Evolutionary conservation across 1,139 yeast genomes (phyloP).

Genomic region (Pichia sp.): DNA sequence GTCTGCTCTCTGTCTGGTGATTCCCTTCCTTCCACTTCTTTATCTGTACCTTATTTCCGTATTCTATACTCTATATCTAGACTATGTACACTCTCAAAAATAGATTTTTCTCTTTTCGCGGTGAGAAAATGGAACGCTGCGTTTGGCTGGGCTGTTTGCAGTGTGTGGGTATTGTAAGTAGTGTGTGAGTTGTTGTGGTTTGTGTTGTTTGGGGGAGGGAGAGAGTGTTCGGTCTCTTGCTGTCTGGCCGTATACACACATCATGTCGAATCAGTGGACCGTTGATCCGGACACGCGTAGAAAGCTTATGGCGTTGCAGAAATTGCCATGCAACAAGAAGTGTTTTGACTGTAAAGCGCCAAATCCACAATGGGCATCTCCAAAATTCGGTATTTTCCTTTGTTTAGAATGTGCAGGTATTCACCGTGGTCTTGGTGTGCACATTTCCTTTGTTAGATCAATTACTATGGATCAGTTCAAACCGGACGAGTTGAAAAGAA

Average conservation of each 20-base stretch:
- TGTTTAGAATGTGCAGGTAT: constrained; percentile 97
- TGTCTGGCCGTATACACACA: neutral
- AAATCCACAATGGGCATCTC: constrained; percentile 99
- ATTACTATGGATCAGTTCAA: constrained; percentile 98
- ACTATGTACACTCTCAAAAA: too few relatives aligned
- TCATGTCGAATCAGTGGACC: constrained; percentile 53
- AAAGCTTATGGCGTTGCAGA: constrained; percentile 72
- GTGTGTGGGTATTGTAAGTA: too few relatives aligned
- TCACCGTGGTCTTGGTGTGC: constrained; percentile 95
- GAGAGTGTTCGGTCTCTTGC: neutral
- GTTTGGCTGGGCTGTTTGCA: too few relatives aligned
- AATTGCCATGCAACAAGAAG: constrained; percentile 73
- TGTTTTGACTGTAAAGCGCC: constrained; percentile 95
- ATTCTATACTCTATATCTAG: too few relatives aligned
- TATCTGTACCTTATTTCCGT: too few relatives aligned
- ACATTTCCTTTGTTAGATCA: constrained; percentile 91
- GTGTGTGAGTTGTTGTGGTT: neutral
- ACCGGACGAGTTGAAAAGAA: constrained; percentile 78
- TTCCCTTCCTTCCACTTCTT: neutral
- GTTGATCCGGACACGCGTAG: constrained; percentile 89
- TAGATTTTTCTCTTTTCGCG: too few relatives aligned
- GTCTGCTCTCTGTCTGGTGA: neutral
- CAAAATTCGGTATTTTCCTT: constrained; percentile 92
- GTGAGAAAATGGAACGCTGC: too few relatives aligned
- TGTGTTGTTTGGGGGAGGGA: neutral